These are phyloP conservation scores for Hymenoscyphus repandus DNA, from an alignment of 2,329 filamentous ascomycete genomes.

Conservation along the genomic window DNA sequence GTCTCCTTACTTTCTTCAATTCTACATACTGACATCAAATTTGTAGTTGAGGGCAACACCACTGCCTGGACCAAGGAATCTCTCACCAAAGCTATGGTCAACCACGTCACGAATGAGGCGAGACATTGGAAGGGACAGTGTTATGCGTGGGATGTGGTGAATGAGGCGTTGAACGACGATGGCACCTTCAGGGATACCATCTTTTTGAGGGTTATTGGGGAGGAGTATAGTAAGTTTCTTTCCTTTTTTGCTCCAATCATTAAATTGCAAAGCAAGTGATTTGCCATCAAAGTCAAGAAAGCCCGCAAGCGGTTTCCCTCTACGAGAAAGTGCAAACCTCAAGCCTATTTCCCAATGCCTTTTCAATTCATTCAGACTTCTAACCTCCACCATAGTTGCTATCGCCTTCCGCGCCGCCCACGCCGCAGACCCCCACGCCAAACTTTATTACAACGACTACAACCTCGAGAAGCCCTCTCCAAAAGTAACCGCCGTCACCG, in stretches of 20 bases:
- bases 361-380: not conserved
- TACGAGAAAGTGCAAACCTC: no score
- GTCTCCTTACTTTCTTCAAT: not conserved
- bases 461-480: conserved; percentile 50
- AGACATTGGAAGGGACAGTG: conserved; percentile 54
- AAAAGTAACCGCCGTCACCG: conserved; percentile 41
- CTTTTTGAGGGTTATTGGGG: conserved; percentile 51
- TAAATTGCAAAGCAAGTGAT: no score
- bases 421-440: conserved; percentile 48
- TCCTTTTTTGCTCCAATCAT: not conserved
- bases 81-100: conserved; percentile 49
- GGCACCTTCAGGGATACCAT: conserved; percentile 44
- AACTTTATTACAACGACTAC: conserved; percentile 58
- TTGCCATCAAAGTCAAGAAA: no score
- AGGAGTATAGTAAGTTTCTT: conserved; percentile 36
- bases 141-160: conserved; percentile 62
- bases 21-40: not conserved
- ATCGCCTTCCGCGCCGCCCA: conserved; percentile 53
- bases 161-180: conserved; percentile 56
- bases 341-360: not conserved
- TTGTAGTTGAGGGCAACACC: not conserved
- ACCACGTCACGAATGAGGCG: conserved; percentile 55
- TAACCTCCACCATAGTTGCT: conserved; percentile 34
- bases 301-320: no score
- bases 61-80: conserved; percentile 50